Evolutionary conservation across 2,329 filamentous ascomycete genomes (phyloP), one percentile per base, ranked within the genome.

Genomic region (Botrytis deweyae): DNA sequence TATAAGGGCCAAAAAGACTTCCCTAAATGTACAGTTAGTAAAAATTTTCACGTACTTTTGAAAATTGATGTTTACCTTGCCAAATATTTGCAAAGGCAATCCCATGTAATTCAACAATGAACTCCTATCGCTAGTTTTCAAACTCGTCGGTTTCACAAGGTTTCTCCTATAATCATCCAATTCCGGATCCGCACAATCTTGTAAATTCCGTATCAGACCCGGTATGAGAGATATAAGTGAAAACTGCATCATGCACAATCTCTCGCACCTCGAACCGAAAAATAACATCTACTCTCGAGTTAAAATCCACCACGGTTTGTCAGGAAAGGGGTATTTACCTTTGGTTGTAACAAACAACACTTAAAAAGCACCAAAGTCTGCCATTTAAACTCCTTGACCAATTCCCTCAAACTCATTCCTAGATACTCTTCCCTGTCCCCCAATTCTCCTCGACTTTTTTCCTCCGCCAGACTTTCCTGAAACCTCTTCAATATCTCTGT

Each of bases 241-340:
- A 84, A 98, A 99, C 83, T 99, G 96, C 84, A 97, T 95, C 93
- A 98, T 97, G 88, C 96, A 99, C 78, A 99, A 85, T 77, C 93
- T 89, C 83, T 99, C 96, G 83, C 96, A 98, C 79, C 94, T 91
- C n/a, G 95, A 94, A 76, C 96, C 95, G 80, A 98, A 99, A 85
- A 99, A 98, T 72, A 99, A 90, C 92, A 98, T 98, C 95, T 97
- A 78, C 22, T 0, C 42, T 22, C 40, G 1, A 25, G 75, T 77
- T 63, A 78, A 69, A 38, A 63, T 1, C 12, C 33, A 25, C 61
- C 44, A 63, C 22, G 12, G 16, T 5, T 61, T 25, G 33, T 10
- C 22, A 68, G n/a, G 22, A 9, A 18, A 42, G 38, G 22, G 14
- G 49, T 29, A 65, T 73, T 40, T 82, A 97, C 95, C 90, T 98